A percentile compares a stretch with the other conserved stretches of the same genome.
Conservation (phyloP, 345 rosid genomes). For the Eucalyptus curtisii region DNA sequence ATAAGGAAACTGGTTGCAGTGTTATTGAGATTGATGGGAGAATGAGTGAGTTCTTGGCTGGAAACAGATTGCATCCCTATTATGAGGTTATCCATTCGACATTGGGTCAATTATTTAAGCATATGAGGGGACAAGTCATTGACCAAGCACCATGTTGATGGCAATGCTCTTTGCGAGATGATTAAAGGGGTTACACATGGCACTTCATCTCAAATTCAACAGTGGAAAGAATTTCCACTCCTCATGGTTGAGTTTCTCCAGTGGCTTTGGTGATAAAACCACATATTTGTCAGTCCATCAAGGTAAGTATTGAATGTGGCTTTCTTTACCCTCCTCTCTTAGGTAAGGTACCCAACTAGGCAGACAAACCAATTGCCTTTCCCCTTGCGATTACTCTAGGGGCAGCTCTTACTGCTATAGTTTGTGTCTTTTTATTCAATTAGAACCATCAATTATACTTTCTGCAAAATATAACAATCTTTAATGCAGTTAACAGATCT, state of each 20-base stretch:
- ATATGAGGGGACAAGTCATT: constrained; percentile 11
- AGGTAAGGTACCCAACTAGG: not conserved
- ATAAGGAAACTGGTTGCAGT: constrained; percentile 67
- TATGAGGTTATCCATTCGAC: constrained; percentile 17
- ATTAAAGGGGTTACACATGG: not conserved
- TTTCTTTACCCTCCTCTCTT: not conserved
- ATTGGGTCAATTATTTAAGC: constrained; percentile 29
- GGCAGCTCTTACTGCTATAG: not conserved
- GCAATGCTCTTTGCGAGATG: not conserved
- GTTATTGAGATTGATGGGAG: constrained; percentile 38
- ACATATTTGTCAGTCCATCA: not conserved
- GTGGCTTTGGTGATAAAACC: not conserved
- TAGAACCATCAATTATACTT: not conserved
- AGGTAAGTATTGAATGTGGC: not conserved
- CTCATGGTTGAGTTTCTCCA: not conserved
- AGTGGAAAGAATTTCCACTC: not conserved
- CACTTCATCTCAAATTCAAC: not conserved
- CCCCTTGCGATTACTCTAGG: not conserved
- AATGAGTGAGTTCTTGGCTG: constrained; percentile 55
- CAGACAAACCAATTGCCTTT: not conserved
- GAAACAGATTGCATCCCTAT: constrained; percentile 30
- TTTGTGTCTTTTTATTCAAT: not conserved
- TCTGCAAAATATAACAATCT: not conserved
- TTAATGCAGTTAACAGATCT: not conserved
- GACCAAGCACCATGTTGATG: not conserved